These are phyloP conservation scores for Aspergillus leporis DNA, from an alignment of 495 filamentous ascomycete species.

Conservation along the genomic window DNA sequence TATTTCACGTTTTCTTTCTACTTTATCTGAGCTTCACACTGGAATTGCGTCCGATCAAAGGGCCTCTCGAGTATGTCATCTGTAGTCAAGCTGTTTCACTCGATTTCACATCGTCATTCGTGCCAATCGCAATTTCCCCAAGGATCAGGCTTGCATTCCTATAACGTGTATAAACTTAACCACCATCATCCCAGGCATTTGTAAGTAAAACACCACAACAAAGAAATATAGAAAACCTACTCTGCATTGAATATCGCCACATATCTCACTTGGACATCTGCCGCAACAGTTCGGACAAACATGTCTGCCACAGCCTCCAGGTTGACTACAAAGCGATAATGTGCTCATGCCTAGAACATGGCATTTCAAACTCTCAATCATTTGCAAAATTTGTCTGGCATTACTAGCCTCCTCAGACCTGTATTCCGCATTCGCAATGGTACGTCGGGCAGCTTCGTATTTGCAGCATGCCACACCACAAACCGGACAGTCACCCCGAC, in stretches of 20 bases:
- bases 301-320: slow-evolving; percentile 24
- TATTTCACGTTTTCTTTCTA: background rate
- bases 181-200: background rate
- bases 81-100: background rate
- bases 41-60: background rate
- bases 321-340: slow-evolving; percentile 27
- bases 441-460: slow-evolving; percentile 5
- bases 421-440: background rate
- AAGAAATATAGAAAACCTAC: slow-evolving; percentile 17
- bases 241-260: slow-evolving; percentile 34
- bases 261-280: slow-evolving; percentile 28
- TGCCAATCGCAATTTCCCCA: slow-evolving; percentile 35
- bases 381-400: slow-evolving; percentile 8
- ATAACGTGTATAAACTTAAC: slow-evolving; percentile 9
- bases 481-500: slow-evolving; percentile 21
- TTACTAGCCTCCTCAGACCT: background rate
- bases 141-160: slow-evolving; percentile 30
- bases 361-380: slow-evolving; percentile 15
- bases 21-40: background rate
- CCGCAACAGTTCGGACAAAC: slow-evolving; percentile 36
- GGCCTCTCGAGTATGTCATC: background rate
- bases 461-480: slow-evolving; percentile 25
- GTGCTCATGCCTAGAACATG: slow-evolving; percentile 20
- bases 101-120: slow-evolving; percentile 1
- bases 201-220: background rate